Percentiles rank a stretch among this genome's conserved stretches.
These are phyloP conservation scores for Herpetomonas samuelpessoai DNA, from an alignment of 208 protist species.

Conservation along the genomic window DNA sequence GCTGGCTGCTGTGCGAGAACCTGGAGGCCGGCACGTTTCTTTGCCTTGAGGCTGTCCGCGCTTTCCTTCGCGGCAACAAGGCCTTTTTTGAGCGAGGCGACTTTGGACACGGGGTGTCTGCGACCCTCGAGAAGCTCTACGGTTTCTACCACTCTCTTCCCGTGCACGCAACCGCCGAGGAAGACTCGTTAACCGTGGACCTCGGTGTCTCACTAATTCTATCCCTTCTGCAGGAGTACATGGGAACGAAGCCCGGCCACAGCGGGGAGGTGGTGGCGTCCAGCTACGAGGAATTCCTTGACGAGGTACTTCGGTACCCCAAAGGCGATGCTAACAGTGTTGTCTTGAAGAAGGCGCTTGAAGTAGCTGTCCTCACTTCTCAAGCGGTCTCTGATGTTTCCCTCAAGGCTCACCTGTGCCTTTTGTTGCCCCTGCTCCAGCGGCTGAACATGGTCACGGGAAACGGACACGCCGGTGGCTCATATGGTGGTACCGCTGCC, in stretches of 20 bases:
- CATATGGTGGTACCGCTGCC: too few species aligned
- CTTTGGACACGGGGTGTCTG: neutral
- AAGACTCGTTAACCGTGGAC: slow-evolving; percentile 19
- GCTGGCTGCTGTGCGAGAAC: slow-evolving; percentile 21
- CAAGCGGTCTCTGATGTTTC: slow-evolving; percentile 30
- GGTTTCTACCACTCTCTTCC: neutral
- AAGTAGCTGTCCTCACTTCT: slow-evolving; percentile 51
- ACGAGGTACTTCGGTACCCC: slow-evolving; percentile 16
- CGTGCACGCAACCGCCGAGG: too few species aligned
- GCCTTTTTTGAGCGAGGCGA: neutral
- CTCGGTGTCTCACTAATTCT: slow-evolving; percentile 33
- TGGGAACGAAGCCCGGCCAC: slow-evolving; percentile 25
- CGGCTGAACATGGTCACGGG: slow-evolving; percentile 43
- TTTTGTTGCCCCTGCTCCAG: slow-evolving; percentile 52
- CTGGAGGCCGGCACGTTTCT: slow-evolving; percentile 47
- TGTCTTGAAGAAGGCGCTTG: slow-evolving; percentile 47
- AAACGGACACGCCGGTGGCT: neutral
- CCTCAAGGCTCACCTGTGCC: slow-evolving; percentile 44
- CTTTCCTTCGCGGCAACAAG: neutral
- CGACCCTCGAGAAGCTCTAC: neutral
- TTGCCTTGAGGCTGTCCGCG: slow-evolving; percentile 59
- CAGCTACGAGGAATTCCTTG: neutral
- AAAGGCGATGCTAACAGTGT: slow-evolving; percentile 34
- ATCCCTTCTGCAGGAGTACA: slow-evolving; percentile 34
- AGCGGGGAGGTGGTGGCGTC: neutral